Evolutionary conservation across 306 rosid species (phyloP).

Genomic region (Glycine latifolia): DNA sequence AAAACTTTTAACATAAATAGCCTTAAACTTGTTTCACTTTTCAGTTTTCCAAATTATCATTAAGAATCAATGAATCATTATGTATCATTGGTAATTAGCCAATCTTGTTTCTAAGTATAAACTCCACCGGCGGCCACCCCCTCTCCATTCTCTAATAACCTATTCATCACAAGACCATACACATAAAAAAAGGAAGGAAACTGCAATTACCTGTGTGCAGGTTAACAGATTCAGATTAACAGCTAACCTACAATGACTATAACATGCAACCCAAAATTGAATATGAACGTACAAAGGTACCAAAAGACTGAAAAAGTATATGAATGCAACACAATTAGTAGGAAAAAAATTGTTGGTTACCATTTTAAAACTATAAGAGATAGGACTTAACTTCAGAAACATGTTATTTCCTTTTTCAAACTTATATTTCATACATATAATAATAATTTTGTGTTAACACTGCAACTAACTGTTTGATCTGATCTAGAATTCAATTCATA

Average conservation of each 20-base stretch:
- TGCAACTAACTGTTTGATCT: not conserved
- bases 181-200: conserved; percentile 36
- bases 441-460: not conserved
- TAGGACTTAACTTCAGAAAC: not conserved
- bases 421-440: not conserved
- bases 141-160: not conserved
- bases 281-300: not conserved
- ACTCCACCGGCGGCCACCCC: conserved; percentile 15
- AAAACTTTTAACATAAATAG: conserved; percentile 22
- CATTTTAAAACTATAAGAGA: not conserved
- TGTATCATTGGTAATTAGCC: not conserved
- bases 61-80: conserved; percentile 3
- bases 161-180: conserved; percentile 13
- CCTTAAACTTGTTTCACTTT: conserved; percentile 20
- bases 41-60: conserved; percentile 14
- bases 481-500: not conserved
- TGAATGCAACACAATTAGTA: conserved; percentile 8
- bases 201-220: conserved; percentile 7
- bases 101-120: conserved; percentile 15
- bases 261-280: conserved; percentile 6
- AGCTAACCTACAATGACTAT: conserved; percentile 1
- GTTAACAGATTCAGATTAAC: conserved; percentile 12
- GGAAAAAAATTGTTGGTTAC: not conserved
- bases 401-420: not conserved
- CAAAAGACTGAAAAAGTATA: conserved; percentile 9